Base-by-base conservation (phyloP, 2,329 filamentous ascomycete species). In the Anthostomella pinea region DNA sequence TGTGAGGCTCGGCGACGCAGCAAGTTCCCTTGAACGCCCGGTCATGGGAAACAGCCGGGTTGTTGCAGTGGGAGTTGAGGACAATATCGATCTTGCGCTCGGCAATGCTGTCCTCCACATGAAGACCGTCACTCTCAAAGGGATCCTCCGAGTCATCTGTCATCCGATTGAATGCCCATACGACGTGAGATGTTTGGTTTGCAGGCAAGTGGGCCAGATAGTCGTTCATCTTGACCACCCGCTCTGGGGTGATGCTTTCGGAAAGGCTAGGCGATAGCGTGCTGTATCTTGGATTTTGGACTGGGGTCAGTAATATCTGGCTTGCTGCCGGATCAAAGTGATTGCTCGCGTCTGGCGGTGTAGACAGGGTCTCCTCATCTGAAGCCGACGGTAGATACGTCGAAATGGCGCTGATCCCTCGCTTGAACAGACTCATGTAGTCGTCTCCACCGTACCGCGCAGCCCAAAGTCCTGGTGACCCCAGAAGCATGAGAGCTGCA, bases 61-160 rank as follows among this genome's bases (percentile, higher is more conserved):
- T 59, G 51, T 80, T 80, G 58, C 77, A 81, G 28, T 70, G 68
- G 18, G 69, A 58, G 40, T 76, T 77, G 32, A 81, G 64, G 2
- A 76, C 53, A 13, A 79, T 54, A 48, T 80, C 70, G 10, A 72
- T 68, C 58, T 73, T 70, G 34, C 60, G 59, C 30, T 61, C 59
- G 2, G 69, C 67, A 18, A 78, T 64, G 17, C 54, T 59, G 10
- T 68, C 61, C 9, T 65, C 57, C 8, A 74, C 62, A 54, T 75
- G 71, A 16, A 79, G 47, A 10, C 74, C 73, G 39, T 68, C 69
- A 27, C 65, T 62, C 29, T 68, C 61, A 27, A 70, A 73, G 25
- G 58, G 54, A 6, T 57, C 56, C 19, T 49, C 48, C 16, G 63
- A 51, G 20, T 54, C 53, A 11, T 53, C 50, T 1, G 64, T 67